phyloP scores from a whole-genome alignment of 163 green algal genomes.

The Prototheca stagnorum region DNA sequence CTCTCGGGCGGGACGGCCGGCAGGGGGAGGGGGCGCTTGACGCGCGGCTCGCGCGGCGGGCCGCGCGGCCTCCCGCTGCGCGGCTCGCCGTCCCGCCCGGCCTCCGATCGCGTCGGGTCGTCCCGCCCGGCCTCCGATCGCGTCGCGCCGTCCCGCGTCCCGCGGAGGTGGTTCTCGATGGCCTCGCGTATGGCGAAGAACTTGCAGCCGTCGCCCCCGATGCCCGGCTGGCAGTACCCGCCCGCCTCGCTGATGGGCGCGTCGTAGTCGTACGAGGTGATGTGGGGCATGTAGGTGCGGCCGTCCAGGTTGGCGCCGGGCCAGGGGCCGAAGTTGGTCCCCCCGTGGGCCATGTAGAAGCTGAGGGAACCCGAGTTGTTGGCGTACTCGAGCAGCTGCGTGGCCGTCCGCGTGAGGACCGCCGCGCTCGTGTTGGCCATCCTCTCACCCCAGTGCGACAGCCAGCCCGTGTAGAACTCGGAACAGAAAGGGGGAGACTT shows the following conservation, averaged over 20 bases:
- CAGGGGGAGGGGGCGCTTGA: slow-evolving; percentile 5
- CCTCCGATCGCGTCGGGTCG: too few species aligned
- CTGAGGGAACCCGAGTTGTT: slow-evolving; percentile 26
- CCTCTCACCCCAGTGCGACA: slow-evolving; percentile 39
- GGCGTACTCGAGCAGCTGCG: slow-evolving; percentile 17
- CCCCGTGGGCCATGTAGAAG: slow-evolving; percentile 52
- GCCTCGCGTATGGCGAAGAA: slow-evolving; percentile 4
- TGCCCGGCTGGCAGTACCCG: slow-evolving; percentile 35
- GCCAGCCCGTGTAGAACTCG: slow-evolving; percentile 56
- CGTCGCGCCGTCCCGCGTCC: too few species aligned
- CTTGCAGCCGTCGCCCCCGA: slow-evolving; percentile 36
- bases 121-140: too few species aligned
- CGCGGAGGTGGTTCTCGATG: background rate
- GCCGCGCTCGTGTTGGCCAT: slow-evolving; percentile 37
- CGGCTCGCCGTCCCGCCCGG: slow-evolving; percentile 1
- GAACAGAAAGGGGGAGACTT: slow-evolving; percentile 28
- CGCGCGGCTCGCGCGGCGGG: slow-evolving; percentile 7
- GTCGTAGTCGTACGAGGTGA: slow-evolving; percentile 48
- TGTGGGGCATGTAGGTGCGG: slow-evolving; percentile 16
- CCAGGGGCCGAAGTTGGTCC: slow-evolving; percentile 48
- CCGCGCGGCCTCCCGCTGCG: slow-evolving; percentile 14
- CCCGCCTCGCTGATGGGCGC: slow-evolving; percentile 34
- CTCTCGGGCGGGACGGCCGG: too few species aligned
- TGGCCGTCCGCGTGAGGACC: slow-evolving; percentile 6
- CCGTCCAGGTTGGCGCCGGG: slow-evolving; percentile 20